Evolutionary conservation across 768 basidiomycete genomes (phyloP).

Genomic region (Chlorophyllum brunneum): DNA sequence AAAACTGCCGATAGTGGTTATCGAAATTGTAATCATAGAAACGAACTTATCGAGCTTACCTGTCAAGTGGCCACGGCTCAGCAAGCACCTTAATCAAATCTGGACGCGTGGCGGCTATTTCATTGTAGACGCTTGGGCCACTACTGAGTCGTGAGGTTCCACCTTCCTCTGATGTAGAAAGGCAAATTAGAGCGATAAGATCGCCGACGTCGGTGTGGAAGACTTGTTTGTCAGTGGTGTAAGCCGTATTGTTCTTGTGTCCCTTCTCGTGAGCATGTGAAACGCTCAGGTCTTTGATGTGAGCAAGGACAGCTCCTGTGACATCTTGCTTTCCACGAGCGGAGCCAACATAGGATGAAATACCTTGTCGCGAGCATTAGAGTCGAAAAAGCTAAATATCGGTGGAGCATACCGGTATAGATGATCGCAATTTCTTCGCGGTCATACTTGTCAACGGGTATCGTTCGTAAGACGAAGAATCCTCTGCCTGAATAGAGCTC

Average conservation of each 20-base stretch:
- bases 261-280: constrained; percentile 31
- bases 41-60: constrained; percentile 17
- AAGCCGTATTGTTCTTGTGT: constrained; percentile 38
- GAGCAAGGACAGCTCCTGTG: constrained; percentile 36
- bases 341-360: constrained; percentile 20
- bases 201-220: constrained; percentile 46
- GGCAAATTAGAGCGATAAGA: constrained; percentile 39
- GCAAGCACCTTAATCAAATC: constrained; percentile 39
- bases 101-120: constrained; percentile 41
- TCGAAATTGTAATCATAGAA: not conserved
- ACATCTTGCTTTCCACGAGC: constrained; percentile 15
- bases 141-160: constrained; percentile 43
- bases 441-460: constrained; percentile 40
- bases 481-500: constrained; percentile 43
- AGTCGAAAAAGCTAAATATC: not conserved
- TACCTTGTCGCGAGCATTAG: constrained; percentile 1
- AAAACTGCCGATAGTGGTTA: constrained; percentile 24
- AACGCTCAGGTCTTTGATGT: constrained; percentile 39
- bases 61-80: constrained; percentile 34
- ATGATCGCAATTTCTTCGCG: constrained; percentile 36
- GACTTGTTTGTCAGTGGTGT: constrained; percentile 47
- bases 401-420: constrained; percentile 29
- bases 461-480: constrained; percentile 45
- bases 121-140: constrained; percentile 42
- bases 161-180: constrained; percentile 39